Percentiles rank a stretch among this genome's conserved stretches.
phyloP scores from a whole-genome alignment of 108 stramenopile genomes.

The Skeletonema grethae region DNA sequence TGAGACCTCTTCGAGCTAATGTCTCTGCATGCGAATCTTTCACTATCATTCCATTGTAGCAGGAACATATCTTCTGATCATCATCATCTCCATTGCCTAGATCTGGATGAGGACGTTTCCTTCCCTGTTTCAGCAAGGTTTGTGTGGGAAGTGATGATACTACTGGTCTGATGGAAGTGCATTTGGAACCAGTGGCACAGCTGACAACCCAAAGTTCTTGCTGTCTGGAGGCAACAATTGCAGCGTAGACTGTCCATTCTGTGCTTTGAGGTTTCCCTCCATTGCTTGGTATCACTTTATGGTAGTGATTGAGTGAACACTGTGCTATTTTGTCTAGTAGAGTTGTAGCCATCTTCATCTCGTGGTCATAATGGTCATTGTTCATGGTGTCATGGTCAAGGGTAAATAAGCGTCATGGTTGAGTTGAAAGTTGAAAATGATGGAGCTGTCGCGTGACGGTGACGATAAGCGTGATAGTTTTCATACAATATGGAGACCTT shows the following conservation, averaged over 20 bases:
- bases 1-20: constrained; percentile 79
- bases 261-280: constrained; percentile 73
- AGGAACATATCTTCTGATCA: constrained; percentile 27
- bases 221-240: constrained; percentile 69
- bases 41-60: constrained; percentile 64
- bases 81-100: not conserved
- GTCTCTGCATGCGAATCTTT: constrained; percentile 95
- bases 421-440: no score
- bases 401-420: no score
- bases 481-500: no score
- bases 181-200: constrained; percentile 88
- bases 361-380: not conserved
- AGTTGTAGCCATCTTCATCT: not conserved
- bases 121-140: not conserved
- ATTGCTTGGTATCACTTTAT: constrained; percentile 47
- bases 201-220: constrained; percentile 54
- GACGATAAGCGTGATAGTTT: no score
- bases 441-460: no score
- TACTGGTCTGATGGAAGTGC: constrained; percentile 53
- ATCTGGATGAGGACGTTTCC: not conserved
- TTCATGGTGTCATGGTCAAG: no score
- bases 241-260: constrained; percentile 90
- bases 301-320: constrained; percentile 71
- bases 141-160: constrained; percentile 35
- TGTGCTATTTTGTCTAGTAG: constrained; percentile 28